These are phyloP conservation scores for Chenopodium quinoa DNA, from an alignment of 148 eudicot genomes.

Conservation along the genomic window DNA sequence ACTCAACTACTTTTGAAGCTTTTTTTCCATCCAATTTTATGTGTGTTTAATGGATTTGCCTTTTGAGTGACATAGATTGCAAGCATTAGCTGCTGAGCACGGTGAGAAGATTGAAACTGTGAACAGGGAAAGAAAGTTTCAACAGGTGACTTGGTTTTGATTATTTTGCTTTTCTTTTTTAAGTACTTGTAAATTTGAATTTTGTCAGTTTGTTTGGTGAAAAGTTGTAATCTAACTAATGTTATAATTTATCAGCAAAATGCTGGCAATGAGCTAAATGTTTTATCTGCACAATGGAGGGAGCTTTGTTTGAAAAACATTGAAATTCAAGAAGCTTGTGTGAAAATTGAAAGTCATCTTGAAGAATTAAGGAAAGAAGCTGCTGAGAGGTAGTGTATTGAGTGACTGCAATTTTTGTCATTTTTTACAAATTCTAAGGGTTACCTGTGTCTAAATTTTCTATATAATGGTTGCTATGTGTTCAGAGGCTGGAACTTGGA, in stretches of 20 bases:
- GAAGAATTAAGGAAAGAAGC: constrained; percentile 67
- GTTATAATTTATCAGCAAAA: constrained; percentile 66
- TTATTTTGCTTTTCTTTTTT: neutral
- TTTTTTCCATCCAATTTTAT: neutral
- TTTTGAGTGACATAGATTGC: constrained; percentile 46
- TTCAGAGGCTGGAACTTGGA: constrained; percentile 75
- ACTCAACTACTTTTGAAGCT: neutral
- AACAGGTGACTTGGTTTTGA: constrained; percentile 53
- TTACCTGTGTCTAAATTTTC: constrained; percentile 11
- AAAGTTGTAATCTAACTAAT: neutral
- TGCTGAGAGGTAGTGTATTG: constrained; percentile 50
- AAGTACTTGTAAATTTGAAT: neutral
- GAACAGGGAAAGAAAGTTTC: constrained; percentile 90
- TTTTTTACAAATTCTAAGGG: neutral
- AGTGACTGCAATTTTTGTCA: neutral
- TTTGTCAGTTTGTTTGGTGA: neutral
- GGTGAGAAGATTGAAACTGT: constrained; percentile 75
- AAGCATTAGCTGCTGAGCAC: constrained; percentile 62
- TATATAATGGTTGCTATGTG: neutral
- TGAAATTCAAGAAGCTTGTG: constrained; percentile 76
- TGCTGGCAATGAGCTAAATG: constrained; percentile 82
- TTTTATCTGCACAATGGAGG: constrained; percentile 89
- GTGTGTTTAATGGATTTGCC: neutral
- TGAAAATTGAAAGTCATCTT: constrained; percentile 46
- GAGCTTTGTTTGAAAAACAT: constrained; percentile 88